Evolutionary conservation across 2,329 filamentous ascomycete genomes (phyloP).

Genomic region (Hypocreales sp.): DNA sequence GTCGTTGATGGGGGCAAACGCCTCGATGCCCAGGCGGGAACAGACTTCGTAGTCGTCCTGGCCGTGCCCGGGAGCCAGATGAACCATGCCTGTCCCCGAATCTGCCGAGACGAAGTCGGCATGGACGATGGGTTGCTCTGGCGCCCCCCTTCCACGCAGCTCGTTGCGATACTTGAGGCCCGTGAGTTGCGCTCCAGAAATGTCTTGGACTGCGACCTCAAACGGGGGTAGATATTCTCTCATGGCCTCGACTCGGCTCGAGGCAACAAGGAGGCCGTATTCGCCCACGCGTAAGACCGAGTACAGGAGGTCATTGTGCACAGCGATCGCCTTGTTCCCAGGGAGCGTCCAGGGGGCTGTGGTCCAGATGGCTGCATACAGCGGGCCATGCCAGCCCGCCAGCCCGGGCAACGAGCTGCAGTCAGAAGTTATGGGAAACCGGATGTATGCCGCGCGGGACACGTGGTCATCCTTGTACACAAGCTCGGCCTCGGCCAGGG

Average conservation of each 20-base stretch:
- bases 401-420: conserved; percentile 17
- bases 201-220: conserved; percentile 34
- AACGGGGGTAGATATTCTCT: conserved; percentile 33
- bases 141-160: conserved; percentile 43
- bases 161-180: conserved; percentile 55
- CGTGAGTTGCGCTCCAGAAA: conserved; percentile 50
- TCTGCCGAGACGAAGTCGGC: conserved; percentile 80
- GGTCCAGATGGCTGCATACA: conserved; percentile 91
- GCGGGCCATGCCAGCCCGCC: conserved; percentile 23
- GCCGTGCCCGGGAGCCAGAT: conserved; percentile 85
- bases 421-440: conserved; percentile 49
- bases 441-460: conserved; percentile 63
- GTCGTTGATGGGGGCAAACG: conserved; percentile 71
- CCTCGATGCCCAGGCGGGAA: conserved; percentile 50
- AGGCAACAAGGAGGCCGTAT: conserved; percentile 55
- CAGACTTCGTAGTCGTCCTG: conserved; percentile 92
- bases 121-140: conserved; percentile 55
- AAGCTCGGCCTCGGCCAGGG: conserved; percentile 70
- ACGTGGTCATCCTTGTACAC: conserved; percentile 66
- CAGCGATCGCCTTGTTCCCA: conserved; percentile 78
- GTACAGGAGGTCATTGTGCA: conserved; percentile 63
- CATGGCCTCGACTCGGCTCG: conserved; percentile 49
- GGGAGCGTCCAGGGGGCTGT: conserved; percentile 97
- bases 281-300: conserved; percentile 41
- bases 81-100: conserved; percentile 91